Base-by-base conservation (phyloP, 176 grass and related monocot genomes). In the Phragmites australis region DNA sequence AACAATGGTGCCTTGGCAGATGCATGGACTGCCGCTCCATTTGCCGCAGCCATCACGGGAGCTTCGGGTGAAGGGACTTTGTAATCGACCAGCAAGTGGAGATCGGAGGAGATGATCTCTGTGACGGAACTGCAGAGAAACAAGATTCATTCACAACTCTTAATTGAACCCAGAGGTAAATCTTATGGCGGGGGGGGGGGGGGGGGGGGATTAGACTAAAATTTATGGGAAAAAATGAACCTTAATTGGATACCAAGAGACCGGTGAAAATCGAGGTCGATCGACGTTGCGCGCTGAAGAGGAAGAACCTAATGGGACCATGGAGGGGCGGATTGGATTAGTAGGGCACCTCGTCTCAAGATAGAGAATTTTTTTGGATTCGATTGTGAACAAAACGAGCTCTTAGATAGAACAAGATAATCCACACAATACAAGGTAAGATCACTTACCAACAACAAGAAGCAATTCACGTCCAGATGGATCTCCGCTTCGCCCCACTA, bases 1-100 rank as follows among this genome's bases (percentile, higher is more conserved):
- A 94, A 89, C 19, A 94, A 47, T 45, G 92, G 92, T 9, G 85
- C 37, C 50, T 64, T 68, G 0, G 80, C 32, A 74, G 70, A 62
- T 76, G 82, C 63, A 81, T 32, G 34, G n/a, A 48, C 40, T 30
- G 19, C 45, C 34, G 41, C 5, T 41, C 87, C 87, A 18, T 85
- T 88, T 27, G 74, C 4, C 29, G 16, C 64, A 29, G 87, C 76
- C 87, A 81, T 89, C 53, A 58, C 69, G 5, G n/a, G 6, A 80
- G 48, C 27, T 32, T 54, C 6, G 50, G 15, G 6, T 37, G 41
- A 15, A 23, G 0, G 18, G 18, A 2, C 65, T 71, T 5, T 11
- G 13, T 39, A 63, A 41, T 41, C 8, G 57, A 46, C 6, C 11
- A 3, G 34, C 16, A 30, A 69, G 3, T 27, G 18, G 8, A 15